These are phyloP conservation scores for Acarospora socialis DNA, from an alignment of 2,329 filamentous ascomycete genomes.

Conservation along the genomic window DNA sequence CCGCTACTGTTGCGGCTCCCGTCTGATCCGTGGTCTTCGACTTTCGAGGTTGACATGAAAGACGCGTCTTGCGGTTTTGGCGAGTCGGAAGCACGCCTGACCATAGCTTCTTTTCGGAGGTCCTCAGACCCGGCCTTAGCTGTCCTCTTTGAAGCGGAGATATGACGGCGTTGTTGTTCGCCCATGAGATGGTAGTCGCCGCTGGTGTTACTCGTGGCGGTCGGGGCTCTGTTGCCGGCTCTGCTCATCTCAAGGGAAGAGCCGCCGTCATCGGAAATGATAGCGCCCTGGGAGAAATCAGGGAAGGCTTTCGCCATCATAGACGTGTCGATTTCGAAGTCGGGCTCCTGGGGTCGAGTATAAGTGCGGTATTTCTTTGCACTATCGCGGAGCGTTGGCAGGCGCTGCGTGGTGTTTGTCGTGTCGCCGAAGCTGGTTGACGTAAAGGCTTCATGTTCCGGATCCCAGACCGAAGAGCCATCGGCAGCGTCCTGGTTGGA, in stretches of 20 bases:
- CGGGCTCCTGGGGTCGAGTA: constrained; percentile 22
- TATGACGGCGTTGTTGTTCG: constrained; percentile 25
- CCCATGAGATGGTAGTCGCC: constrained; percentile 24
- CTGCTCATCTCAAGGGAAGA: constrained; percentile 45
- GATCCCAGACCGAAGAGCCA: constrained; percentile 26
- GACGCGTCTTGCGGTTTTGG: constrained; percentile 23
- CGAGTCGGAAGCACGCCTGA: constrained; percentile 28
- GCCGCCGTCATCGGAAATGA: constrained; percentile 32
- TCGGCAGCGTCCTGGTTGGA: constrained; percentile 10
- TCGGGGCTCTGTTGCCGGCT: constrained; percentile 29
- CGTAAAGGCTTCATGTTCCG: constrained; percentile 28
- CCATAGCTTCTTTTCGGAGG: constrained; percentile 27
- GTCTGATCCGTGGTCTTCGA: not conserved
- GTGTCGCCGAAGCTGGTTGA: constrained; percentile 25
- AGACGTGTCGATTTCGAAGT: constrained; percentile 32
- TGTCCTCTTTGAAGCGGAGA: constrained; percentile 19
- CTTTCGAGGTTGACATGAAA: constrained; percentile 15
- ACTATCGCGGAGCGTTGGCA: constrained; percentile 20
- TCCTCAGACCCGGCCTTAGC: constrained; percentile 22
- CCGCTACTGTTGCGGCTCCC: constrained; percentile 20
- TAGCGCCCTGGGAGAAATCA: constrained; percentile 31
- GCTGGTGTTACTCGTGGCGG: no score
- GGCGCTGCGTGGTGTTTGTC: constrained; percentile 12
- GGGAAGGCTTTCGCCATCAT: constrained; percentile 33
- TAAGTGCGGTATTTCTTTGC: constrained; percentile 21